Evolutionary conservation across 495 filamentous ascomycete species (phyloP), one percentile per base, ranked within the genome.

Genomic region (Penicillium maclennaniae): DNA sequence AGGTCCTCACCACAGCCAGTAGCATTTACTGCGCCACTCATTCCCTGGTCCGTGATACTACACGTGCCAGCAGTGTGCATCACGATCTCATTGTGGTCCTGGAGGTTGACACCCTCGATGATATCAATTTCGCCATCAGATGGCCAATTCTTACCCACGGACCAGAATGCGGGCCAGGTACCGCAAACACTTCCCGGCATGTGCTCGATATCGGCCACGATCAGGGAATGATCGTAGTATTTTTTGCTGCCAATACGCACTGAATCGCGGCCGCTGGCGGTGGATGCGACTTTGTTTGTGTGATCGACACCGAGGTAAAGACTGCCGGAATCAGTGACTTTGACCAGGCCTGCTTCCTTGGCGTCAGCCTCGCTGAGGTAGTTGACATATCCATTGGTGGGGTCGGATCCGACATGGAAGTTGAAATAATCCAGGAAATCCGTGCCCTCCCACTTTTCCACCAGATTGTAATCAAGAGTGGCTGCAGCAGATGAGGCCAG

Each of bases 91-190:
- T 92, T 87, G 47, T 78, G 71, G 0, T 75, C 68, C 45, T 85
- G 76, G 31, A 73, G 60, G 69, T 93, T 90, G 53, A 95, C 87
- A 38, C 88, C 88, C 65, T 97, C 91, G 65, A 96, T 85, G 59
- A 96, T 91, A 75, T 96, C 91, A 55, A 95, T 91, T 69, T 97
- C 92, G 19, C 92, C 92, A 34, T 80, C 76, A 10, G 69, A 65
- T 0, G 91, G 92, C 92, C 92, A 97, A 43, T 83, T 74, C 6
- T 79, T 77, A 16, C 89, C 88, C 12, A 85, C 72, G 2, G 82
- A 86, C 88, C 90, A 95, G 53, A 79, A 80, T n/a, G 87, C 82
- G 17, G 87, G 87, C 87, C 86, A 90, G 25, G 76, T 79, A 46
- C 89, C 89, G 61, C 89, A 93, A 36, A 66, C 69, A 14, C 77